A percentile compares a stretch with the other conserved stretches of the same genome.
These are phyloP conservation scores for Wickerhamomyces strasburgensis DNA, from an alignment of 805 yeast species.

Conservation along the genomic window DNA sequence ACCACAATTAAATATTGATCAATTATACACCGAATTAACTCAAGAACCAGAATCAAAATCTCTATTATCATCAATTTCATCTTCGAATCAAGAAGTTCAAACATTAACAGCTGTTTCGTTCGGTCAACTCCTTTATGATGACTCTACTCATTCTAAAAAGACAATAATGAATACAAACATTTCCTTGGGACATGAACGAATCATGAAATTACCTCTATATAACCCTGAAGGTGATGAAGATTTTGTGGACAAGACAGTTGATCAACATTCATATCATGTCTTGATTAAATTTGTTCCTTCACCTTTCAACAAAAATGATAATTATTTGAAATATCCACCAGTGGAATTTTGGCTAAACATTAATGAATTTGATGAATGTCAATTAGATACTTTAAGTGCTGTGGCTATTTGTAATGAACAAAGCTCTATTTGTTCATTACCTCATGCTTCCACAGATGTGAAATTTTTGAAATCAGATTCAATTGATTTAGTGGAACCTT, in stretches of 20 bases:
- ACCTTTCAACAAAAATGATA: constrained; percentile 28
- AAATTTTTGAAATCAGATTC: no score
- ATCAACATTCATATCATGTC: constrained; percentile 31
- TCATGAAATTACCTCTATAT: constrained; percentile 15
- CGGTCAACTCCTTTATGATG: constrained; percentile 21
- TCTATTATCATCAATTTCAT: no score
- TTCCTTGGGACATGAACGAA: constrained; percentile 17
- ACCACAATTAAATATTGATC: constrained; percentile 6
- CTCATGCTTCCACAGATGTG: no score
- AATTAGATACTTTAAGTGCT: constrained; percentile 30
- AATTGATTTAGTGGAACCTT: constrained; percentile 14
- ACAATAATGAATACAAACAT: constrained; percentile 17
- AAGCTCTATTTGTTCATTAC: constrained; percentile 37
- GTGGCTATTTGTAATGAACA: constrained; percentile 44
- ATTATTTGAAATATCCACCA: constrained; percentile 40
- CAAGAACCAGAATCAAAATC: no score
- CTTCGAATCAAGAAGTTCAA: constrained; percentile 3
- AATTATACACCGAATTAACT: constrained; percentile 12
- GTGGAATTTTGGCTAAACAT: constrained; percentile 52
- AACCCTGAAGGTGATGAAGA: constrained; percentile 8
- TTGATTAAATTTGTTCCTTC: constrained; percentile 45
- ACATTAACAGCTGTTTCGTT: constrained; percentile 21
- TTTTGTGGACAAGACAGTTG: constrained; percentile 13
- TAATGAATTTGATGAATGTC: constrained; percentile 31
- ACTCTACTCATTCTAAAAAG: constrained; percentile 1